Percentiles rank a stretch among this genome's conserved stretches.
These are phyloP conservation scores for Keithomyces neogunnii DNA, from an alignment of 2,329 filamentous ascomycete genomes.

Conservation along the genomic window DNA sequence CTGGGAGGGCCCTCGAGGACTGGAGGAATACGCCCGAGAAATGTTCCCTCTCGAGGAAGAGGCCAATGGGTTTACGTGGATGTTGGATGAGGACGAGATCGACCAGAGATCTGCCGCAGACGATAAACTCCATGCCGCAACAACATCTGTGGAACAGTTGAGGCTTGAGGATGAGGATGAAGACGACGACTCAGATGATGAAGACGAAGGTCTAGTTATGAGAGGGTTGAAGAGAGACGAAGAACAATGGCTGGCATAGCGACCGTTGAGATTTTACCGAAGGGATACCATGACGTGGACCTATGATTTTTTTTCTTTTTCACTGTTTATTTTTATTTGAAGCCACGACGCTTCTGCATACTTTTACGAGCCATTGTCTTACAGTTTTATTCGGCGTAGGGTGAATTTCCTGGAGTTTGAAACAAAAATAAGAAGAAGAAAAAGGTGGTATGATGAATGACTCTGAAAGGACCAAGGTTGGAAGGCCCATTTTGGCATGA, in stretches of 20 bases:
- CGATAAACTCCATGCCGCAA: conserved; percentile 25
- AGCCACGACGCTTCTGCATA: no score
- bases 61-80: conserved; percentile 90
- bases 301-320: no score
- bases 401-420: no score
- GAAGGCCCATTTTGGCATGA: no score
- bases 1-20: conserved; percentile 83
- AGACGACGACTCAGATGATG: conserved; percentile 38
- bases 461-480: no score
- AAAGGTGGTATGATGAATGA: no score
- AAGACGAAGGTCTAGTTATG: conserved; percentile 52
- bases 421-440: no score
- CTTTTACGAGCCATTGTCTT: no score
- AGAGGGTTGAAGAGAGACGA: conserved; percentile 47
- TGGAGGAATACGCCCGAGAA: conserved; percentile 92
- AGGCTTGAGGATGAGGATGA: conserved; percentile 33
- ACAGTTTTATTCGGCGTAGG: no score
- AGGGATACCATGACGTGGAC: conserved; percentile 5
- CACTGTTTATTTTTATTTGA: no score
- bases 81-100: conserved; percentile 52
- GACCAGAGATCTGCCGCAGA: conserved; percentile 19
- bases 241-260: conserved; percentile 49
- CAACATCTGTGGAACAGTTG: conserved; percentile 29
- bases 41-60: conserved; percentile 93
- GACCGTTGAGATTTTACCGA: not conserved